A percentile compares a stretch with the other conserved stretches of the same genome.
Evolutionary conservation across 129 eudicot species (phyloP).

Genomic region (sunflower (Helianthus annuus)): DNA sequence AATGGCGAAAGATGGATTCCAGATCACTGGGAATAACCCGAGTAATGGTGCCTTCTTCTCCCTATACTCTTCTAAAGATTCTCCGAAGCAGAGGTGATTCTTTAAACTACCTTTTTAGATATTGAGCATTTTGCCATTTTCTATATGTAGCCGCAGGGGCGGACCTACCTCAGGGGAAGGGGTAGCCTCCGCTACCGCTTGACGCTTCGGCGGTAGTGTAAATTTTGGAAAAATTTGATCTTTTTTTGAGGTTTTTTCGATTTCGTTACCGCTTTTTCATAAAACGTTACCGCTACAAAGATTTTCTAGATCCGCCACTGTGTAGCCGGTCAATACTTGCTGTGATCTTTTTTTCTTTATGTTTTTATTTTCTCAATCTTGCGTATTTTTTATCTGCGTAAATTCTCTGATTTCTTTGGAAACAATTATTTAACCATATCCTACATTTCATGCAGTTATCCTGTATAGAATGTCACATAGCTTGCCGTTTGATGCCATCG

Average conservation of each 20-base stretch:
- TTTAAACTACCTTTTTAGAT: not conserved
- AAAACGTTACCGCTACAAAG: too few relatives aligned
- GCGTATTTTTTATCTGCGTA: not conserved
- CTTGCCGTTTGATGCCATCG: not conserved
- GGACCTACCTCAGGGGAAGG: too few relatives aligned
- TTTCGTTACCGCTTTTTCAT: too few relatives aligned
- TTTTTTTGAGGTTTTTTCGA: too few relatives aligned
- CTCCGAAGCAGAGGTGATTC: conserved; percentile 59
- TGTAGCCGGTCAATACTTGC: conserved; percentile 1
- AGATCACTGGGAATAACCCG: conserved; percentile 54
- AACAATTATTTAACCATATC: not conserved
- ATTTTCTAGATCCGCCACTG: too few relatives aligned
- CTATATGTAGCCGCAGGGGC: not conserved
- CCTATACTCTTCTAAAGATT: conserved; percentile 64
- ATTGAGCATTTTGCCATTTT: conserved; percentile 1
- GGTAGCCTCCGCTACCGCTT: too few relatives aligned
- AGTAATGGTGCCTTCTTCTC: conserved; percentile 57
- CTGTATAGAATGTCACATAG: not conserved
- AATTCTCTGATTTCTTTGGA: not conserved
- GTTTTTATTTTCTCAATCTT: too few relatives aligned
- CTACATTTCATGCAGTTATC: not conserved
- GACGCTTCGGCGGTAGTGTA: too few relatives aligned
- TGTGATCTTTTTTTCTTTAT: not conserved
- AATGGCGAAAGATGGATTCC: conserved; percentile 73
- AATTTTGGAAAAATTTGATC: too few relatives aligned